A percentile compares a stretch with the other conserved stretches of the same genome.
phyloP scores from a whole-genome alignment of 805 yeast genomes.

The Zygosaccharomyces kombuchaensis region DNA sequence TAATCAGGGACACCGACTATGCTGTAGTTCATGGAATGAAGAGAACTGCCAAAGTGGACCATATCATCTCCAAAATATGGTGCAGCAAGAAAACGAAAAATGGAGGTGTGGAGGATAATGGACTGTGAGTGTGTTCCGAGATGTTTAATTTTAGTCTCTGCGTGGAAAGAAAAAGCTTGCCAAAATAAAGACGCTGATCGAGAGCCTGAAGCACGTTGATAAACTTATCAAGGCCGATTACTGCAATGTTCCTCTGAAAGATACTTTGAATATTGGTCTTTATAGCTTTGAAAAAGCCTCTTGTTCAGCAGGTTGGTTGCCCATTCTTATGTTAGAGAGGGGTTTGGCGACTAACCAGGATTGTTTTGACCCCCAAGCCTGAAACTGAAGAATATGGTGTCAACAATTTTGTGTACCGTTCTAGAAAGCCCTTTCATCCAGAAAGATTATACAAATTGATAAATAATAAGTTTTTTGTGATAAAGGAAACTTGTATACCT shows the following conservation, averaged over 20 bases:
- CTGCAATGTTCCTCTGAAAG: conserved; percentile 36
- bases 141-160: conserved; percentile 37
- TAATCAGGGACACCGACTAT: too few species aligned
- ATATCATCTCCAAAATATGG: too few species aligned
- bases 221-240: conserved; percentile 37
- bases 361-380: conserved; percentile 39
- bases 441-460: conserved; percentile 38
- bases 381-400: conserved; percentile 47
- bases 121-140: too few species aligned
- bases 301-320: conserved; percentile 44
- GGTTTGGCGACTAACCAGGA: conserved; percentile 23
- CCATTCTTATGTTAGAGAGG: conserved; percentile 37
- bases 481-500: conserved; percentile 41
- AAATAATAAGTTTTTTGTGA: conserved; percentile 37
- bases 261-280: conserved; percentile 37
- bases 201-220: conserved; percentile 42
- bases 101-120: too few species aligned
- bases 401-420: conserved; percentile 40
- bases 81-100: conserved; percentile 40
- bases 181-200: conserved; percentile 35
- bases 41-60: too few species aligned
- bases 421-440: conserved; percentile 45
- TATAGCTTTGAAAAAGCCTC: conserved; percentile 42
- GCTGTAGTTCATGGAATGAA: too few species aligned
- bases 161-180: conserved; percentile 28